A percentile compares a stretch with the other conserved stretches of the same genome.
These are phyloP conservation scores for Oldenlandia corymbosa DNA, from an alignment of 257 asterid species.

Conservation along the genomic window DNA sequence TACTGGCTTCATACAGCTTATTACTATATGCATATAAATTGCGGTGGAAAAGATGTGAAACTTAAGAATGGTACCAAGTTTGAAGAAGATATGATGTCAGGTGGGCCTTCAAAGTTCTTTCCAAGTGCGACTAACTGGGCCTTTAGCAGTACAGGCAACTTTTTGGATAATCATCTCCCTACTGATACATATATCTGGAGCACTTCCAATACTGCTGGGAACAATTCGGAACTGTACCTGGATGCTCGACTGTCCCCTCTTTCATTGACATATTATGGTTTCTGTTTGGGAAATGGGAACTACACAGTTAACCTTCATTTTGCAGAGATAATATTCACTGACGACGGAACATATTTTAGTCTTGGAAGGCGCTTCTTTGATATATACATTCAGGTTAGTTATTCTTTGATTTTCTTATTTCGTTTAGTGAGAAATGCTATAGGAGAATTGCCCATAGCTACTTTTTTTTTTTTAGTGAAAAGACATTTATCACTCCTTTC, in stretches of 20 bases:
- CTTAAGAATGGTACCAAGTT: constrained; percentile 24
- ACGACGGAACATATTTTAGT: constrained; percentile 40
- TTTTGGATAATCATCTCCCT: constrained; percentile 26
- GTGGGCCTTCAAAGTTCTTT: constrained; percentile 35
- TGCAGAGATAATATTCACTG: constrained; percentile 63
- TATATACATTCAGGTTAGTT: constrained; percentile 61
- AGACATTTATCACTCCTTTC: too few relatives aligned
- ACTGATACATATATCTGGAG: constrained; percentile 21
- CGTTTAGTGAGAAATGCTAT: too few relatives aligned
- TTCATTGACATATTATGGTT: constrained; percentile 45
- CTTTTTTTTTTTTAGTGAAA: too few relatives aligned
- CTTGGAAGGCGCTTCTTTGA: constrained; percentile 72
- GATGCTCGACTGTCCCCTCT: constrained; percentile 22
- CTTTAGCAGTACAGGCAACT: constrained; percentile 62
- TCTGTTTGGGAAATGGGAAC: constrained; percentile 51
- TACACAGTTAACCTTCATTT: constrained; percentile 70
- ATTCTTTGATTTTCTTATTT: not conserved
- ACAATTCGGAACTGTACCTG: constrained; percentile 14
- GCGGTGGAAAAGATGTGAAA: constrained; percentile 30
- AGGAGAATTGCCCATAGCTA: too few relatives aligned
- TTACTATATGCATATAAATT: constrained; percentile 14
- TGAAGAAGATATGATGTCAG: constrained; percentile 29
- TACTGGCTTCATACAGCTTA: not conserved
- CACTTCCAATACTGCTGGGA: constrained; percentile 14
- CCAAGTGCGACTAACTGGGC: constrained; percentile 40